Evolutionary conservation across 2,329 filamentous ascomycete species (phyloP).

Genomic region (Alternaria longipes): DNA sequence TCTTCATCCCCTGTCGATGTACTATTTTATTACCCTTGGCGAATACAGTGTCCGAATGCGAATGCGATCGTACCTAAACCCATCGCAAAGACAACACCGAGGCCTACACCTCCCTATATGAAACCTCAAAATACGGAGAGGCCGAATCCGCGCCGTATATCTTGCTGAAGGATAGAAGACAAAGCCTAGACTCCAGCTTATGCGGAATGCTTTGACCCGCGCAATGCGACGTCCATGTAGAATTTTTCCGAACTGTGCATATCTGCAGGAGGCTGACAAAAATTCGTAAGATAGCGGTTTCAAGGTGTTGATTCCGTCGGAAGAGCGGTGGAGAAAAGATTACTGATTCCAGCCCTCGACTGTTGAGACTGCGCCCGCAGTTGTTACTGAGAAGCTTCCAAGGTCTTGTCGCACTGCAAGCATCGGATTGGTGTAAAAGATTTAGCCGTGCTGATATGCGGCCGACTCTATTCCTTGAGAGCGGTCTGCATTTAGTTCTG

Average conservation of each 20-base stretch:
- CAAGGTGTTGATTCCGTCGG: not conserved
- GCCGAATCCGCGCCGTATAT: not conserved
- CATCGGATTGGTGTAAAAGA: not conserved
- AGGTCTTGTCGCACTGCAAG: not conserved
- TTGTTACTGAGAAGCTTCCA: not conserved
- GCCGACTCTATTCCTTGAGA: not conserved
- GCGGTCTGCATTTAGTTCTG: not conserved
- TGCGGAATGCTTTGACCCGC: not conserved
- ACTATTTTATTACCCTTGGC: conserved; percentile 12
- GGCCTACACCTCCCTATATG: conserved; percentile 63
- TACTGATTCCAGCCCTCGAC: not conserved
- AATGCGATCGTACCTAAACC: conserved; percentile 72
- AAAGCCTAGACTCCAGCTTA: not conserved
- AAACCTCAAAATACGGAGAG: not conserved
- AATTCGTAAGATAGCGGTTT: not conserved
- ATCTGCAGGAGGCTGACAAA: not conserved
- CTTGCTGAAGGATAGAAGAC: not conserved
- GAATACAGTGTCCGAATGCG: conserved; percentile 52
- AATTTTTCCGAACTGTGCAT: not conserved
- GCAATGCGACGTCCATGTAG: not conserved
- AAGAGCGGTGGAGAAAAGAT: not conserved
- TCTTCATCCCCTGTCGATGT: not conserved
- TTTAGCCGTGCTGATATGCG: not conserved
- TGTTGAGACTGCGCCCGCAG: not conserved
- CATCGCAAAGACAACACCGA: conserved; percentile 77